Evolutionary conservation across 164 flowering plant genomes (phyloP).

Genomic region (grape (Vitis vinifera)): ASM3070453v1 NC_081812.1:718501-719000

Average conservation of each 20-base stretch:
- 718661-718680: neutral
- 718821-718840: neutral
- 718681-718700: neutral
- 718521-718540: too few relatives aligned
- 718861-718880: neutral
- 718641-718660: too few relatives aligned
- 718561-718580: too few relatives aligned
- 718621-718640: too few relatives aligned
- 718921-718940: constrained; percentile 98
- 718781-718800: neutral
- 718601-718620: too few relatives aligned
- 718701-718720: neutral
- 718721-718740: neutral
- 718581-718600: too few relatives aligned
- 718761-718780: neutral
- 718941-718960: constrained; percentile 91
- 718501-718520: too few relatives aligned
- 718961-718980: constrained; percentile 81
- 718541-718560: too few relatives aligned
- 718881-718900: constrained; percentile 41
- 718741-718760: neutral
- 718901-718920: constrained; percentile 93
- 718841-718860: neutral
- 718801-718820: neutral
- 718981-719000: constrained; percentile 93